Base-by-base conservation (phyloP, 257 asterid genomes). In the Nyctanthes arbortristis region DNA sequence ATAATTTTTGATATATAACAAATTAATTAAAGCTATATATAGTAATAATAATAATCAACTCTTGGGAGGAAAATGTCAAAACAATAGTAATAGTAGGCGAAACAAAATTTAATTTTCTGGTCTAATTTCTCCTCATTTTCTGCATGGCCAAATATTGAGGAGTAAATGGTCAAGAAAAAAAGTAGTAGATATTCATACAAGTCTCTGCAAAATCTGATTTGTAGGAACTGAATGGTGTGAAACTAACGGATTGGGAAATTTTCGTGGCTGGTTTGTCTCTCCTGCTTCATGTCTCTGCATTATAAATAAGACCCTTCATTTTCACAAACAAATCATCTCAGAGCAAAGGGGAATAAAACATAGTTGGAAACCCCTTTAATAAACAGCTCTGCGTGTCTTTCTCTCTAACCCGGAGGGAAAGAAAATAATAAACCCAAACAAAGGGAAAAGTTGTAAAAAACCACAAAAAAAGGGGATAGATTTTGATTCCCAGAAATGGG, bases 401-500 rank as follows among this genome's bases (percentile, higher is more conserved):
- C 57, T 49, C 57, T 49, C 57, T 13, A 20, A 49, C 12, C 57
- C 7, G 57, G 57, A 28, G 28, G 9, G 24, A 18, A 40, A 40
- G 22, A 37, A 4, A 34, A 27, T 1, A 31, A 11, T 25, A 47
- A 61, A 43, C 12, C 14, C 30, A 1, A 14, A 54, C 43, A 4
- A 28, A 39, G 4, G 2, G 40, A 9, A 24, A 14, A 11, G 49
- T n/a, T 13, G 5, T n/a, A 14, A 12, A 40, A 65, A 18, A 1
- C 0, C 56, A n/a, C n/a, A 8, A 18, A 47, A 49, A 49, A 49
- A 24, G 20, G 28, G 57, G 25, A 18, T 49, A 5, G 29, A 7
- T 18, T 49, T 49, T 49, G 18, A 28, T 18, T 49, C 20, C 57
- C 5, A 20, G 28, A 68, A 60, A 87, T 87, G 95, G 81, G 63